A percentile compares a stretch with the other conserved stretches of the same genome.
phyloP scores from a whole-genome alignment of 805 yeast genomes.

The Dipodascus albidus region DNA sequence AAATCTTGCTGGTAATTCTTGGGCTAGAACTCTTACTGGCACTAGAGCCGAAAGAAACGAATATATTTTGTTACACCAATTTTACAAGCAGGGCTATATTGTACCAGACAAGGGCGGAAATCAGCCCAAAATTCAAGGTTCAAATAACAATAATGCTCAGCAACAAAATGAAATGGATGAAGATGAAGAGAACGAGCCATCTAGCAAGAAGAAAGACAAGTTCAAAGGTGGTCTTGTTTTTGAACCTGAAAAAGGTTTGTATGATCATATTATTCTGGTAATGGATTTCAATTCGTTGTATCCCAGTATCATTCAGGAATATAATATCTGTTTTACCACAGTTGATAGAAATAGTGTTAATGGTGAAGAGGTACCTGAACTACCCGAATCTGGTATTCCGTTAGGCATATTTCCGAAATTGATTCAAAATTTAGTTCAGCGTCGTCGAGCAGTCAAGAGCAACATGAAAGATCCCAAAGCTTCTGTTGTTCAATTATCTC shows the following conservation, averaged over 20 bases:
- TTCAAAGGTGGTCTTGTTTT: constrained; percentile 91
- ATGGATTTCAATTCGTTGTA: constrained; percentile 98
- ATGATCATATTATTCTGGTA: constrained; percentile 76
- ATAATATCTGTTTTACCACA: constrained; percentile 93
- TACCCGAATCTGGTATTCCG: constrained; percentile 45
- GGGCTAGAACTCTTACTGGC: constrained; percentile 92
- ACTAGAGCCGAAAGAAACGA: constrained; percentile 95
- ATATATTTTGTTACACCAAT: constrained; percentile 84
- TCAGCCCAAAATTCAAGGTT: constrained; percentile 25
- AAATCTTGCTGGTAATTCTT: constrained; percentile 89
- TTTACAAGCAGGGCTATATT: constrained; percentile 63
- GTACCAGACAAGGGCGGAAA: constrained; percentile 74
- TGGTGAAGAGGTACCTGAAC: constrained; percentile 54
- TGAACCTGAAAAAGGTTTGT: constrained; percentile 93
- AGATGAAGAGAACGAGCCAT: constrained; percentile 25
- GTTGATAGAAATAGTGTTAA: constrained; percentile 49
- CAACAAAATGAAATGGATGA: constrained; percentile 13
- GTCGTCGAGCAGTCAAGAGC: constrained; percentile 89
- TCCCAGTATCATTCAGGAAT: constrained; percentile 95
- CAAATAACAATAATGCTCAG: constrained; percentile 14
- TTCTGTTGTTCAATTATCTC: constrained; percentile 45
- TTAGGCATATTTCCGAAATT: constrained; percentile 84
- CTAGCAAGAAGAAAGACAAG: constrained; percentile 53
- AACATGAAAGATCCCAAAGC: constrained; percentile 65
- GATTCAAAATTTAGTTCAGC: constrained; percentile 69